Base-by-base conservation (phyloP, 75 land plant genomes). In the Isoetes taiwanensis region DNA sequence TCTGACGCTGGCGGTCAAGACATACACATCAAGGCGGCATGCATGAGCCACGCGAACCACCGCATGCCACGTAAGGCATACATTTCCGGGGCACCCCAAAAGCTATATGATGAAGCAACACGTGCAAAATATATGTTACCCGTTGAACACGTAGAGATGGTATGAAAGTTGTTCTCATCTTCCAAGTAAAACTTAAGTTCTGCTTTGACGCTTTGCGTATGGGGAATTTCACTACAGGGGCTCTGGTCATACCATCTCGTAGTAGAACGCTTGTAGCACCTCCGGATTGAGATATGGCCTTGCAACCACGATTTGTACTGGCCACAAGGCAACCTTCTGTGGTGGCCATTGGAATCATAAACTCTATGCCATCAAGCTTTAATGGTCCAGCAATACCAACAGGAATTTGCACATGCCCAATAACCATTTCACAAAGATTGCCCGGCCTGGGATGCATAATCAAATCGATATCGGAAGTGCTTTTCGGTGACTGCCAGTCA, bases 251-350 rank as follows among this genome's bases (percentile, higher is more conserved):
- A 6, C 50, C 50, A 23, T 46, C 50, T 19, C 16, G 5, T 4
- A 46, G n/a, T 19, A 46, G 16, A 16, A 19, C 50, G 16, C 50
- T 46, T 23, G 23, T 23, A n/a, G 50, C 50, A 16, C 50, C 50
- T 5, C 50, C 50, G 16, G 50, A 46, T 23, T 46, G 50, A 46
- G 16, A 23, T 19, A 46, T 46, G 4, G 50, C 50, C 50, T 46
- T 46, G 16, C 50, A 46, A 46, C 50, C 50, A 46, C 50, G 50
- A 23, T 46, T 46, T 5, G 50, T 46, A n/a, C 50, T 46, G 12
- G 50, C 50, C 6, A 46, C 50, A 16, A 46, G 23, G 50, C 50
- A 46, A 6, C 50, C 50, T 23, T 46, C 50, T 8, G 50, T 46
- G 50, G 50, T 46, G 5, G 50, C 50, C 50, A 46, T 46, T 8